Evolutionary conservation across 1,139 yeast genomes (phyloP).

Genomic region (Insectozyma bohioensis): DNA sequence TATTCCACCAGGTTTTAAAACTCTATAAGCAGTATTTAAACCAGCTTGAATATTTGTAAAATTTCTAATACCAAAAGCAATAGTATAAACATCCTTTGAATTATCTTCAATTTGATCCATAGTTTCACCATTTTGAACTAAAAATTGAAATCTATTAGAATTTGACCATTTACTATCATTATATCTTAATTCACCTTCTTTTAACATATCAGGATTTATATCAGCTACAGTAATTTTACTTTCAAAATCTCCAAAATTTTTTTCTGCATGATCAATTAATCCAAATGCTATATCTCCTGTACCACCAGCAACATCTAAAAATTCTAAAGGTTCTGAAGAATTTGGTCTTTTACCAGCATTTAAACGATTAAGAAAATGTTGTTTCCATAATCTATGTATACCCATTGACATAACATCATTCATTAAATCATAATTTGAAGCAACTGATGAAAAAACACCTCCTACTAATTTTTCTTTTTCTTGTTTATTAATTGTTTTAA

Average conservation of each 20-base stretch:
- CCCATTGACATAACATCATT: conserved; percentile 98
- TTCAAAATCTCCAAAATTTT: conserved; percentile 69
- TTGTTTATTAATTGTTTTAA: conserved; percentile 73
- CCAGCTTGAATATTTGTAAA: conserved; percentile 95
- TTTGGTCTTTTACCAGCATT: conserved; percentile 96
- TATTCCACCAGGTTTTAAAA: conserved; percentile 92
- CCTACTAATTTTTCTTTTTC: conserved; percentile 88
- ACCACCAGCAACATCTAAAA: conserved; percentile 98
- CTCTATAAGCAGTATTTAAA: conserved; percentile 88
- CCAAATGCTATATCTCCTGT: conserved; percentile 99
- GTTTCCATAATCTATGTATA: conserved; percentile 92
- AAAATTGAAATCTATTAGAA: conserved; percentile 60
- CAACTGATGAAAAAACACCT: conserved; percentile 91
- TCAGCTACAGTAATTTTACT: conserved; percentile 91
- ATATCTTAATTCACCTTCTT: conserved; percentile 83
- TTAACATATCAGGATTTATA: conserved; percentile 93
- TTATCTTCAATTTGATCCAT: conserved; percentile 81
- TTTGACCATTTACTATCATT: conserved; percentile 51
- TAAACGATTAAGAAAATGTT: conserved; percentile 79
- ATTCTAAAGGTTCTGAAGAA: conserved; percentile 70
- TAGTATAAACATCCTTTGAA: conserved; percentile 93
- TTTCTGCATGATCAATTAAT: conserved; percentile 84
- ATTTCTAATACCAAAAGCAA: conserved; percentile 96
- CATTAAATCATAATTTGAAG: conserved; percentile 92
- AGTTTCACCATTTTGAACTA: conserved; percentile 91